Base-by-base conservation (phyloP, 2,329 filamentous ascomycete species). In the Aspergillus intermedius region DNA sequence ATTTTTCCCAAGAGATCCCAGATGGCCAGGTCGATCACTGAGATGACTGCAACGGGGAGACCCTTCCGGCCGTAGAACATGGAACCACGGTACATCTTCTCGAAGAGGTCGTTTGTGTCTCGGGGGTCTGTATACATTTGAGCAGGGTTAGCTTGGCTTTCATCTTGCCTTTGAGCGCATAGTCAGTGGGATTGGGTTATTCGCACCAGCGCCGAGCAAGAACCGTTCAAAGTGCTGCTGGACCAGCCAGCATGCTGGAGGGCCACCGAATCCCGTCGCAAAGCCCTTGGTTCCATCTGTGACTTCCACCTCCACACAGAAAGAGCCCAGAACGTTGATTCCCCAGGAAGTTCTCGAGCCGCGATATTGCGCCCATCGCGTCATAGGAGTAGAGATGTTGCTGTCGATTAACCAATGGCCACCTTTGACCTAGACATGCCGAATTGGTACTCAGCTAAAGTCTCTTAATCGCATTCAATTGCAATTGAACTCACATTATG, bases 11-110 rank as follows among this genome's bases (percentile, higher is more conserved):
- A 74, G 39, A 96, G 77, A 74, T 96, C 91, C 91, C 91, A 96
- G 37, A 96, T 72, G 4, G 91, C 91, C 40, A 96, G 79, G 63
- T 96, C 91, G 62, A 96, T 93, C 55, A 95, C 91, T 2, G 89
- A 95, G 63, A 96, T 96, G 62, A 94, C 86, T 46, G 91, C 91
- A 9, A 91, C 81, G 2, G 91, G 87, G 1, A 96, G 81, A 42
- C 91, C 91, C 70, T 96, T 96, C 57, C 91, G 85, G 53, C 91
- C 91, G 65, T 96, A 96, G 76, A 95, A 96, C 88, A 95, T 94
- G 58, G 89, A 94, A 2, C 80, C 87, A 51, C 90, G 84, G 76
- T 95, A 96, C 91, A 96, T 95, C 69, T 94, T 89, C 75, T 96
- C 91, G 66, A 94, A 96, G 25, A 96, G 76, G 54, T 91, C 80